phyloP scores from a whole-genome alignment of 106 monocot species.

The Cymbidium sinense region DNA sequence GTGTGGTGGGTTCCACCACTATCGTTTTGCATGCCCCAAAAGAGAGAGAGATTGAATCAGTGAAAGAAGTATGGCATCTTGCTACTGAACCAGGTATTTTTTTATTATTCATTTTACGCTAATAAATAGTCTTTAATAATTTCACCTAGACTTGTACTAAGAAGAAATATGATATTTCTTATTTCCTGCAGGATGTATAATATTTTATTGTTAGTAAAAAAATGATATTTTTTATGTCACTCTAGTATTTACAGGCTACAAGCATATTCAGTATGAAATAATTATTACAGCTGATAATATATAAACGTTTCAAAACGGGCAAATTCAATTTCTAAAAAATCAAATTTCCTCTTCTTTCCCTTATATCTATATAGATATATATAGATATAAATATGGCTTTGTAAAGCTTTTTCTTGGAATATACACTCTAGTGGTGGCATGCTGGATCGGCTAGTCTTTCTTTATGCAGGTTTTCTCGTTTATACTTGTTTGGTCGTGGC shows the following conservation, averaged over 20 bases:
- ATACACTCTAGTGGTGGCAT: no score
- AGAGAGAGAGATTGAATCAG: slow-evolving; percentile 21
- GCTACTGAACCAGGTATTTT: slow-evolving; percentile 20
- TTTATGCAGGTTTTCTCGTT: slow-evolving; percentile 15
- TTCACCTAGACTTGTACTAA: not conserved
- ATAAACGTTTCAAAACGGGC: not conserved
- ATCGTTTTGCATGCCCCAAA: slow-evolving; percentile 21
- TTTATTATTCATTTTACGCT: not conserved
- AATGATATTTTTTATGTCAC: not conserved
- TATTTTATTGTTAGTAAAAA: no score
- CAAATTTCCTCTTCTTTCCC: no score
- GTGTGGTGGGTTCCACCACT: slow-evolving; percentile 19
- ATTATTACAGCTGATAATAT: not conserved
- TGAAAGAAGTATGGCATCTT: slow-evolving; percentile 20
- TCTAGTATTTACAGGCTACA: no score
- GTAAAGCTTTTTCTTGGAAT: slow-evolving; percentile 2
- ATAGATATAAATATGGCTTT: no score
- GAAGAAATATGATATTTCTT: no score
- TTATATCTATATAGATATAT: no score
- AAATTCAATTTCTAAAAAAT: not conserved
- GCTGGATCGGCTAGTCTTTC: not conserved
- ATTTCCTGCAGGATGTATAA: no score
- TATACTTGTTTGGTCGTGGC: slow-evolving; percentile 12
- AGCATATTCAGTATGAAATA: not conserved
- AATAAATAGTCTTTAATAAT: not conserved